Percentiles rank a stretch among this genome's conserved stretches.
phyloP scores from a whole-genome alignment of 2,329 filamentous ascomycete species.

The Botryotinia convoluta region DNA sequence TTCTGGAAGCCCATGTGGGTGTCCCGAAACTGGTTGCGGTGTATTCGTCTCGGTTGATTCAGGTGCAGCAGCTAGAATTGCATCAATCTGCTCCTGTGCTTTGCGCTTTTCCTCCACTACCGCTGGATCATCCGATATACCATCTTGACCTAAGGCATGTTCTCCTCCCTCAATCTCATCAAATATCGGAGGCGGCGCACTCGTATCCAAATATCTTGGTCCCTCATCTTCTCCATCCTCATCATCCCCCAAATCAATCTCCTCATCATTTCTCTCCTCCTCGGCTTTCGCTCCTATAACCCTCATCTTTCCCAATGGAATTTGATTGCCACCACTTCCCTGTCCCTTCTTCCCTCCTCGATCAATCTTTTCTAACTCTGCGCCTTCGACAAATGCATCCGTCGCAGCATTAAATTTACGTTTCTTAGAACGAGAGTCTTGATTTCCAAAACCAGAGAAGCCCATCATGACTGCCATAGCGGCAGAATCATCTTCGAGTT shows the following conservation, averaged over 20 bases:
- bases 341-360: slow-evolving; percentile 38
- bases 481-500: slow-evolving; percentile 24
- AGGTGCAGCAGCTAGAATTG: slow-evolving; percentile 26
- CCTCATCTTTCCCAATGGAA: slow-evolving; percentile 35
- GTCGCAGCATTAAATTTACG: slow-evolving; percentile 61
- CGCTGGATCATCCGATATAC: slow-evolving; percentile 18
- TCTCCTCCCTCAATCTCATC: slow-evolving; percentile 7
- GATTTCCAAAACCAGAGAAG: slow-evolving; percentile 66
- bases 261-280: slow-evolving; percentile 25
- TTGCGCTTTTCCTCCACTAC: slow-evolving; percentile 25
- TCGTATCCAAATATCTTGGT: slow-evolving; percentile 32
- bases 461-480: slow-evolving; percentile 60
- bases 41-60: slow-evolving; percentile 20
- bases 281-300: slow-evolving; percentile 26
- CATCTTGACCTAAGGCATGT: slow-evolving; percentile 3
- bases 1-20: slow-evolving; percentile 21
- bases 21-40: not conserved
- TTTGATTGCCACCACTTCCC: slow-evolving; percentile 37
- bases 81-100: slow-evolving; percentile 34
- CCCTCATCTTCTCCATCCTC: slow-evolving; percentile 23
- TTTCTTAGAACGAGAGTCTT: slow-evolving; percentile 56
- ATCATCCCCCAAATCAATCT: slow-evolving; percentile 31
- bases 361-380: slow-evolving; percentile 36
- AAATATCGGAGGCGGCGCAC: slow-evolving; percentile 38
- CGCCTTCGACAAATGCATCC: slow-evolving; percentile 48